Base-by-base conservation (phyloP, 768 basidiomycete genomes). In the Xerocomellus chrysenteron region DNA sequence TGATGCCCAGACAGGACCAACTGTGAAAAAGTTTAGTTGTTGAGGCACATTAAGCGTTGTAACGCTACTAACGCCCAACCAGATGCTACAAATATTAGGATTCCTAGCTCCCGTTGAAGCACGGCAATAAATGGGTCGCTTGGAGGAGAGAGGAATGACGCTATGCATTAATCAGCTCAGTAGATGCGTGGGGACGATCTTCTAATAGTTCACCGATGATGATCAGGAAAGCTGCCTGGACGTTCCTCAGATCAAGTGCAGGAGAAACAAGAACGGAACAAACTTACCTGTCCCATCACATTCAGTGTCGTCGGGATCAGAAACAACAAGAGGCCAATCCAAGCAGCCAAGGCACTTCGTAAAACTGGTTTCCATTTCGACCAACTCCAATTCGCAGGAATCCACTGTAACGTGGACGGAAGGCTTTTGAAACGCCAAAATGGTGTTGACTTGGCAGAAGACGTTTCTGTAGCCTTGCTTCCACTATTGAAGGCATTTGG, bases 1-100 rank as follows among this genome's bases (percentile, higher is more conserved):
- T 80, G 7, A 90, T 81, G 5, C 81, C 89, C 4, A 91, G 73
- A 64, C 83, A 86, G 12, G 73, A 71, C 87, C 88, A 91, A 26
- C 87, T 89, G 42, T 36, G 50, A 10, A 36, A n/a, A 45, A 14
- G 0, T 41, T 9, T 28, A 47, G 37, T 52, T 16, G 5, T 47
- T 14, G 26, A 40, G 17, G 26, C 17, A 9, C 5, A 46, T 28
- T 3, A 41, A 28, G 6, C 6, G 5, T 11, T 35, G 0, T 17
- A 5, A 41, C 53, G 33, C 17, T n/a, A 79, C 84, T 67, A 59
- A 86, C 86, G 80, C 87, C 86, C 86, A 90, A 28, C 77, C 75
- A 10, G 76, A 19, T 2, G 73, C 59, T 0, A 78, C 78, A 45
- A 84, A 82, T 1, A 75, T 19, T 6, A 88, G 56, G 36, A 85